phyloP scores from a whole-genome alignment of 2,329 filamentous ascomycete species.

The Beauveria caledonica region DNA sequence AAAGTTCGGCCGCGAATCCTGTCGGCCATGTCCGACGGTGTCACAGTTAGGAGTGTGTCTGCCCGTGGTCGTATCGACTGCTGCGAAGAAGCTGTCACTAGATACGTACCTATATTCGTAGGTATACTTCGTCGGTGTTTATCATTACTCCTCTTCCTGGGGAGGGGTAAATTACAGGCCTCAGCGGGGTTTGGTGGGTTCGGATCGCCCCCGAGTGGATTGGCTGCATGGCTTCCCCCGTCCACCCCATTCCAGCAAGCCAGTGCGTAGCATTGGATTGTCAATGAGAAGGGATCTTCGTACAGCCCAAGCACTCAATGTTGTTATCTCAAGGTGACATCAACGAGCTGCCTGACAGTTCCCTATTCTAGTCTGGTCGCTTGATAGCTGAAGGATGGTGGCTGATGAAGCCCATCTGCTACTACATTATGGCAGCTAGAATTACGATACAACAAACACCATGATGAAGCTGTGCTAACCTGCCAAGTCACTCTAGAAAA shows the following conservation, averaged over 20 bases:
- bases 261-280: background rate
- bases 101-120: no score
- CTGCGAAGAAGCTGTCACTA: no score
- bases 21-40: background rate
- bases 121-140: no score
- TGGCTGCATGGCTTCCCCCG: background rate
- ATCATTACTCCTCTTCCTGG: background rate
- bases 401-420: background rate
- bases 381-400: background rate
- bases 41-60: no score
- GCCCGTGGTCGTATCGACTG: no score
- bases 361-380: background rate
- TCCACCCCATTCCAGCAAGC: background rate
- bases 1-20: background rate
- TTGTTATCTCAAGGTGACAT: background rate
- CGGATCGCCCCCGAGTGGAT: background rate
- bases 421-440: background rate
- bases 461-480: background rate
- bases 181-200: background rate
- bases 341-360: background rate
- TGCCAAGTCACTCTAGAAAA: background rate
- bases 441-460: background rate
- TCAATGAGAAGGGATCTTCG: no score
- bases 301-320: no score
- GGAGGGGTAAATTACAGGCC: no score